Base-by-base conservation (phyloP, 768 basidiomycete genomes). In the Strobilomyces echinocephalus region DNA sequence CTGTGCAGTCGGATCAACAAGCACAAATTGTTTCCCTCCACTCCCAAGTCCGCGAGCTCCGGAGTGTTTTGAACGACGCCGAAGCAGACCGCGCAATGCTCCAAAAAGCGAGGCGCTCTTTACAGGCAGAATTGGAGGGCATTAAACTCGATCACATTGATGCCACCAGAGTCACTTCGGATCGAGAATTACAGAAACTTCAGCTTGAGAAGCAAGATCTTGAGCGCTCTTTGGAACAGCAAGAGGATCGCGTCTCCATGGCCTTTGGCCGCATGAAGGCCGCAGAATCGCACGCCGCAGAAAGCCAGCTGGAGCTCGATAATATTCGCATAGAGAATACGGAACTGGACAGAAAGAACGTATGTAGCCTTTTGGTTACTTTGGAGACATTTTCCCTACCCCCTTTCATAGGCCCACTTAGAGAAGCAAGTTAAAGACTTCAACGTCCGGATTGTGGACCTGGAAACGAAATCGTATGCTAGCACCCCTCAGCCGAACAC, bases 391-490 rank as follows among this genome's bases (percentile, higher is more conserved):
- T 35, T 16, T 36, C 26, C 47, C 58, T 28, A 59, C 41, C 38
- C 5, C 5, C 2, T 11, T n/a, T 26, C 15, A 30, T 54, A 94
- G 91, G 88, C 88, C 11, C 82, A 77, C 57, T 74, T 94, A 16
- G 90, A 93, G 73, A 92, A 90, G 64, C 87, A 90, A 63, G 76
- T 88, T 64, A 91, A 91, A 63, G 91, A 92, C 48, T 72, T 92
- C 31, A 90, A 91, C 56, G 79, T 90, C 39, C 86, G 84, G 38
- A 83, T 93, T 51, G 83, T 89, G 9, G 91, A 92, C 62, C 76
- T 92, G 16, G 90, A 91, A 67, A 88, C 90, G 1, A 87, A 77
- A 62, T 85, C 88, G 5, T 83, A 90, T 57, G 69, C 82, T 11
- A 85, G 72, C 59, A 77, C 80, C n/a, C 80, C 85, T 14, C 78